phyloP scores from a whole-genome alignment of 257 asterid genomes.

The Capsicum chinense region DNA sequence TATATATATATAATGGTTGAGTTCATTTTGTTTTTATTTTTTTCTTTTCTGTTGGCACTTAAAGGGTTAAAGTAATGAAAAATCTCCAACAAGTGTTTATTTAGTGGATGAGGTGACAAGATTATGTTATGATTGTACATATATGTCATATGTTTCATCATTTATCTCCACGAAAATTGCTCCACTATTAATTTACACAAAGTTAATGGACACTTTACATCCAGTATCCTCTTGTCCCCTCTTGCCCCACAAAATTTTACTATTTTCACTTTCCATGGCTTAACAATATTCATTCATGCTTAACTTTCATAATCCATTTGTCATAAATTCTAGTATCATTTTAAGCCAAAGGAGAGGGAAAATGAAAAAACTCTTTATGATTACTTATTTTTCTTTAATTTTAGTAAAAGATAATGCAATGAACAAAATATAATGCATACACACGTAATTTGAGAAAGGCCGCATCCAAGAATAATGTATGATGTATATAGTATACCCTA shows the following conservation, averaged over 20 bases:
- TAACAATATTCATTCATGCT: background rate
- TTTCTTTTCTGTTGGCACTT: background rate
- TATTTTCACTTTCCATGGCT: background rate
- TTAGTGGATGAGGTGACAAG: slow-evolving; percentile 9
- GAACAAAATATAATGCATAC: too few species aligned
- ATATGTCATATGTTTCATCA: background rate
- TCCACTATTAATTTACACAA: background rate
- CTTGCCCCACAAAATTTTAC: background rate
- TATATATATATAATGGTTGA: background rate
- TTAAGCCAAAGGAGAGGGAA: too few species aligned
- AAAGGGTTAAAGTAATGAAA: background rate
- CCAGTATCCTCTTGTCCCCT: background rate
- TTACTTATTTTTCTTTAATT: too few species aligned
- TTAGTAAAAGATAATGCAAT: too few species aligned
- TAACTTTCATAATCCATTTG: background rate
- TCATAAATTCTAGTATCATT: background rate
- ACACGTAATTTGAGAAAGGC: too few species aligned
- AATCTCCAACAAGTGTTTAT: background rate
- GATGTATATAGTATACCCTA: too few species aligned
- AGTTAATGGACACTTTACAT: background rate
- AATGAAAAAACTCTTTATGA: too few species aligned
- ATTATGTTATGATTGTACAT: background rate
- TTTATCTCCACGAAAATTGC: slow-evolving; percentile 18
- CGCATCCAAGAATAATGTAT: too few species aligned
- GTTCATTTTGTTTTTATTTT: background rate